Evolutionary conservation across 1,284 basidiomycete species (phyloP).

Genomic region (Malassezia cuniculi): DNA sequence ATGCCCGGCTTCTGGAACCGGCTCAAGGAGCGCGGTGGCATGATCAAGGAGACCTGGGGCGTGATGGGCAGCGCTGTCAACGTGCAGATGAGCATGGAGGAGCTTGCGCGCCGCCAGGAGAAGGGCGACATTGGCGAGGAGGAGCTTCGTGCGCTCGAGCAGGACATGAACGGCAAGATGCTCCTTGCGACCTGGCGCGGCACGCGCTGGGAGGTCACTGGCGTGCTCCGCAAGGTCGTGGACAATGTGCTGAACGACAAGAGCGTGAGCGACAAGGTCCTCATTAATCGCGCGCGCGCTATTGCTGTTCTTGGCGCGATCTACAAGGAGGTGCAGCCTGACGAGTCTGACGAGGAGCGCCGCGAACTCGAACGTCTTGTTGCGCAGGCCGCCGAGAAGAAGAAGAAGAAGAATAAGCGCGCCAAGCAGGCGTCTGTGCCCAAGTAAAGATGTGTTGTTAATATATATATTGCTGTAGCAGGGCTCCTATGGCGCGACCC

Average conservation of each 20-base stretch:
- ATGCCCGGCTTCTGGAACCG: slow-evolving; percentile 78
- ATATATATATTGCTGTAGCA: too few species aligned
- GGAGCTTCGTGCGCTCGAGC: slow-evolving; percentile 60
- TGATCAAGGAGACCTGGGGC: slow-evolving; percentile 51
- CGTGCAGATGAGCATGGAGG: slow-evolving; percentile 53
- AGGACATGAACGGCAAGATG: slow-evolving; percentile 80
- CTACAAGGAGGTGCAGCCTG: slow-evolving; percentile 39
- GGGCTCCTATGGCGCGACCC: too few species aligned
- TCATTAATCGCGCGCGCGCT: slow-evolving; percentile 38
- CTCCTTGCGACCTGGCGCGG: slow-evolving; percentile 35
- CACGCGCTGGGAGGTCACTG: slow-evolving; percentile 34
- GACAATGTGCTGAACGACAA: slow-evolving; percentile 43
- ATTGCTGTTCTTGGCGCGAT: slow-evolving; percentile 39
- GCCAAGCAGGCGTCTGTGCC: slow-evolving; percentile 8
- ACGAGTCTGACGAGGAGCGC: slow-evolving; percentile 40
- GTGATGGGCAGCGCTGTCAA: slow-evolving; percentile 52
- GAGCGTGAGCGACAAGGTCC: slow-evolving; percentile 35
- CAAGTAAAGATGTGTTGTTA: too few species aligned
- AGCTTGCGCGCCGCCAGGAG: slow-evolving; percentile 79
- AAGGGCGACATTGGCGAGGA: slow-evolving; percentile 74
- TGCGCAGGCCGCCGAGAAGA: slow-evolving; percentile 47
- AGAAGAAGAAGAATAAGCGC: slow-evolving; percentile 38
- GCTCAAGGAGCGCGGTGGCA: slow-evolving; percentile 76
- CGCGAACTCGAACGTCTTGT: slow-evolving; percentile 46
- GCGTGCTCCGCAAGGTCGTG: slow-evolving; percentile 36